These are phyloP conservation scores for Triadica sebifera DNA, from an alignment of 345 rosid species.

Conservation along the genomic window DNA sequence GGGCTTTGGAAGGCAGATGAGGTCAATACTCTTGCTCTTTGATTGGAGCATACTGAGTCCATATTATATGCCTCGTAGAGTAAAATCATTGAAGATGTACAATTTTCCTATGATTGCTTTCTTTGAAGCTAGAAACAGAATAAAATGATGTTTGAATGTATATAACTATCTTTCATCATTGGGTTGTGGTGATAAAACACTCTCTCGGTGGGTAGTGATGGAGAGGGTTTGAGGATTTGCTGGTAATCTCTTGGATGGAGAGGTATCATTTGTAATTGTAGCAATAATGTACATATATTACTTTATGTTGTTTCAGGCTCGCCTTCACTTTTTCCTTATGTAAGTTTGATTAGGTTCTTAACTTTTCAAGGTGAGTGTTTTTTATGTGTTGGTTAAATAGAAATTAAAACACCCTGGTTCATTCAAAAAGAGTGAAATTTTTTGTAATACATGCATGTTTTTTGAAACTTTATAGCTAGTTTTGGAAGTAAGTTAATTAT, in stretches of 20 bases:
- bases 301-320: background rate
- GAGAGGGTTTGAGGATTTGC: slow-evolving; percentile 1
- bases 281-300: background rate
- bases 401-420: too few relatives aligned
- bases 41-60: slow-evolving; percentile 18
- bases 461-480: too few relatives aligned
- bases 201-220: background rate
- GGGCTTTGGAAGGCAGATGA: slow-evolving; percentile 80
- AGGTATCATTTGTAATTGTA: background rate
- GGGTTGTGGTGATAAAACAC: slow-evolving; percentile 3
- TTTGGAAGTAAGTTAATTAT: too few relatives aligned
- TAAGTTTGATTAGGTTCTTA: too few relatives aligned
- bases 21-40: slow-evolving; percentile 54
- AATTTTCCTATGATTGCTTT: slow-evolving; percentile 7
- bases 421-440: too few relatives aligned
- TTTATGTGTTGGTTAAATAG: background rate
- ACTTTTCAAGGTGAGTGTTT: background rate
- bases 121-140: slow-evolving; percentile 10
- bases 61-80: background rate
- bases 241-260: background rate
- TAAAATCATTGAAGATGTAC: background rate
- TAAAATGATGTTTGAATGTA: background rate
- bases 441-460: too few relatives aligned
- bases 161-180: background rate
- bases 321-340: too few relatives aligned